Conservation (phyloP, 1,284 basidiomycete species). For the Tetrapyrgos nigripes region DNA sequence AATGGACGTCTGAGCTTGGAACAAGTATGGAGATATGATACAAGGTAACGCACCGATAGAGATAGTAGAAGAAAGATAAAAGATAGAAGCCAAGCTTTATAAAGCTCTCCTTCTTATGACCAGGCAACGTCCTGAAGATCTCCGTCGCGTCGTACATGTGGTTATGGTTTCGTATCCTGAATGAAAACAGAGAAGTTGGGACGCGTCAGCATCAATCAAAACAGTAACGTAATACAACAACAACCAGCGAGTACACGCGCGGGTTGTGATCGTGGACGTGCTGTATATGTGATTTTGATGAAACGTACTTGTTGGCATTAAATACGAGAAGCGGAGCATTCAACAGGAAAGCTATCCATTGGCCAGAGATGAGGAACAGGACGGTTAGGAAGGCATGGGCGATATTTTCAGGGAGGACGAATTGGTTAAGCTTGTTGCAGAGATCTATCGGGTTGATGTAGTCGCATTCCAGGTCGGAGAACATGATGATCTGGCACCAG, state of each 20-base stretch:
- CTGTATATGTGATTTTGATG: not conserved
- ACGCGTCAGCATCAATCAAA: conserved; percentile 1
- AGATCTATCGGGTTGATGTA: conserved; percentile 99
- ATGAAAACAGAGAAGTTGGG: not conserved
- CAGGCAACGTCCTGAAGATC: conserved; percentile 94
- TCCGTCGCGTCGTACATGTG: conserved; percentile 99
- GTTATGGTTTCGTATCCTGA: conserved; percentile 90
- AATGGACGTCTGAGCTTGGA: conserved; percentile 9
- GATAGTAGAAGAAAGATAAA: conserved; percentile 95
- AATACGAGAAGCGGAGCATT: conserved; percentile 91
- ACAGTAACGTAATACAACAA: not conserved
- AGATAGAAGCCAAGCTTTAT: conserved; percentile 96
- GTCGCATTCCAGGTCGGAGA: conserved; percentile 97
- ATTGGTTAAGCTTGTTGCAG: conserved; percentile 99
- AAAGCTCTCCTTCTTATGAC: conserved; percentile 97
- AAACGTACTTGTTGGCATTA: conserved; percentile 92
- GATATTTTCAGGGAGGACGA: conserved; percentile 96
- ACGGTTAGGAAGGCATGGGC: conserved; percentile 92
- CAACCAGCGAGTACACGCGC: not conserved
- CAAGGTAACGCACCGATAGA: conserved; percentile 80
- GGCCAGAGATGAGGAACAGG: conserved; percentile 91
- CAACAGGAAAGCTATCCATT: conserved; percentile 94
- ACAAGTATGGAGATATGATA: conserved; percentile 7
- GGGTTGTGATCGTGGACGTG: conserved; percentile 5
- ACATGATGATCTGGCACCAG: conserved; percentile 93